Evolutionary conservation across 192 early-diverging fungal species (phyloP).

Genomic region (Rhizophagus clarus): DNA sequence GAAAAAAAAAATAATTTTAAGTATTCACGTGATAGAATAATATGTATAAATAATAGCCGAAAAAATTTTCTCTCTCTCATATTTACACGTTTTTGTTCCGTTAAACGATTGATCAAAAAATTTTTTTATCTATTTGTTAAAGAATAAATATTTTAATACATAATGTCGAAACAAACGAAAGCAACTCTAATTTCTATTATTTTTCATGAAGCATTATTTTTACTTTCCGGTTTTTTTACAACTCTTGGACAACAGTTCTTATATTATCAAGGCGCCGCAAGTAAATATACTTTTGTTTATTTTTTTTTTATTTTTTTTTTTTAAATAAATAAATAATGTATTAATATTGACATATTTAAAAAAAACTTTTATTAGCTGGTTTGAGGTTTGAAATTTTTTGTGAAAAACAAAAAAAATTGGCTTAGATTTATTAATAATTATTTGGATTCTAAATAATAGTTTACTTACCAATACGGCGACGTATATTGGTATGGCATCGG

Average conservation of each 20-base stretch:
- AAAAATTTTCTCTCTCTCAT: no score
- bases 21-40: no score
- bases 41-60: no score
- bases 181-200: constrained; percentile 32
- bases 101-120: neutral
- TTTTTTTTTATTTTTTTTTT: no score
- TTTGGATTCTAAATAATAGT: neutral
- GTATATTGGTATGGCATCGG: constrained; percentile 45
- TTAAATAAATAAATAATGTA: no score
- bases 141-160: neutral
- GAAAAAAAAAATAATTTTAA: no score
- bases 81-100: neutral
- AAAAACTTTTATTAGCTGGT: constrained; percentile 11
- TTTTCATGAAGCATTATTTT: constrained; percentile 50
- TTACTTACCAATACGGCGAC: constrained; percentile 29
- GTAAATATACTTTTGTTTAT: constrained; percentile 44
- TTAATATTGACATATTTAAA: neutral
- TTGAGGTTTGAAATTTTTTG: constrained; percentile 8
- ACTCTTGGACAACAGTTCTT: constrained; percentile 59
- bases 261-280: constrained; percentile 60
- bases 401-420: no score
- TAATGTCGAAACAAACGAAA: neutral
- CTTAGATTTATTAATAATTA: neutral
- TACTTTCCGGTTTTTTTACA: constrained; percentile 52
- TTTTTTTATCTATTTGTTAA: no score